A percentile compares a stretch with the other conserved stretches of the same genome.
Conservation (phyloP, 2,329 filamentous ascomycete genomes). For the Penicillium sp. region DNA sequence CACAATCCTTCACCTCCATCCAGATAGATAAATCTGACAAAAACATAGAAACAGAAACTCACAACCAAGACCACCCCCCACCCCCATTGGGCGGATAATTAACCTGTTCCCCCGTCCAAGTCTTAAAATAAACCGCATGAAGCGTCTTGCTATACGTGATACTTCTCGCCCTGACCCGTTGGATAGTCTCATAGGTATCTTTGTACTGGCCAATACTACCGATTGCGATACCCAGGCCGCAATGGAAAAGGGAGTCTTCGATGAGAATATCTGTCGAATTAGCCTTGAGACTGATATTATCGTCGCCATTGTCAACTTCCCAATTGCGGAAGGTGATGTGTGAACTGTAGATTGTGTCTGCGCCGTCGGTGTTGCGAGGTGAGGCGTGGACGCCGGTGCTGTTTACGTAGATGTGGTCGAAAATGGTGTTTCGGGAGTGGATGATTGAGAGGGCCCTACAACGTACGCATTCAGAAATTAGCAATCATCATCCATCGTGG, state of each 20-base stretch:
- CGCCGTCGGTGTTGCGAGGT: constrained; percentile 54
- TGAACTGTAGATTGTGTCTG: constrained; percentile 61
- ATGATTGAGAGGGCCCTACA: constrained; percentile 59
- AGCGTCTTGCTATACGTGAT: constrained; percentile 55
- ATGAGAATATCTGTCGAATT: constrained; percentile 63
- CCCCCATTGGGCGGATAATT: constrained; percentile 65
- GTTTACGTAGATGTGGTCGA: constrained; percentile 62
- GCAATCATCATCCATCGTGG: too few species aligned
- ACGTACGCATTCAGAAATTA: not conserved
- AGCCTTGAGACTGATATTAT: constrained; percentile 61
- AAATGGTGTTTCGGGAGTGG: constrained; percentile 53
- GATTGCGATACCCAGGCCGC: constrained; percentile 61
- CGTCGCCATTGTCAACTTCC: constrained; percentile 60
- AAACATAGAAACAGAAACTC: constrained; percentile 28
- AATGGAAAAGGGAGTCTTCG: constrained; percentile 56
- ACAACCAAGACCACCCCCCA: constrained; percentile 63
- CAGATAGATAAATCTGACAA: not conserved
- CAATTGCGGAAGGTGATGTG: constrained; percentile 60
- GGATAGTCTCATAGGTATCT: constrained; percentile 56
- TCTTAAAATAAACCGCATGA: constrained; percentile 62
- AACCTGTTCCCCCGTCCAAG: constrained; percentile 60
- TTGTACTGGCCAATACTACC: constrained; percentile 64
- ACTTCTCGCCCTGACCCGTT: constrained; percentile 57
- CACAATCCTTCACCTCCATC: not conserved
- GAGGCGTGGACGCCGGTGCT: constrained; percentile 40